Conservation (phyloP, 1,139 yeast species). For the Candida mesenterica region DNA sequence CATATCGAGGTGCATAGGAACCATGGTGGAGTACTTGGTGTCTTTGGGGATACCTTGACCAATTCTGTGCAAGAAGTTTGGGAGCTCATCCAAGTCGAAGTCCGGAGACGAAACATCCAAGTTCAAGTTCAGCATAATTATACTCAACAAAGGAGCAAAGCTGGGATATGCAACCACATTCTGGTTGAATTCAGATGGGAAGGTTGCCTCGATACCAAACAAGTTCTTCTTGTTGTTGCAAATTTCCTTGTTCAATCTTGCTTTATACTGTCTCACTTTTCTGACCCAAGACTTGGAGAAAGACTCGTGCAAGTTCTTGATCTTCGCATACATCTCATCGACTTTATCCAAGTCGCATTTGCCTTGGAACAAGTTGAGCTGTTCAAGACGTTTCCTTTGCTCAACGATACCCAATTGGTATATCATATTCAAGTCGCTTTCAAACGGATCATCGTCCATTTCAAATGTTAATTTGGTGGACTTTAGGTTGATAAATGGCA, state of each 20-base stretch:
- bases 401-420: slow-evolving; percentile 76
- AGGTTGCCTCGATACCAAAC: slow-evolving; percentile 42
- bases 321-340: slow-evolving; percentile 9
- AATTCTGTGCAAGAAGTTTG: slow-evolving; percentile 60
- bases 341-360: slow-evolving; percentile 12
- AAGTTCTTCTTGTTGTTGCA: slow-evolving; percentile 50
- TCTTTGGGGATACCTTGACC: slow-evolving; percentile 85
- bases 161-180: slow-evolving; percentile 57
- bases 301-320: slow-evolving; percentile 13
- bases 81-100: slow-evolving; percentile 51
- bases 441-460: slow-evolving; percentile 87
- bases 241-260: slow-evolving; percentile 45
- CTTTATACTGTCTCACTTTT: slow-evolving; percentile 49
- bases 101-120: slow-evolving; percentile 54
- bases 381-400: slow-evolving; percentile 63
- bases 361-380: slow-evolving; percentile 52
- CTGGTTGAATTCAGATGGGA: slow-evolving; percentile 48
- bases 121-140: slow-evolving; percentile 58
- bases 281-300: slow-evolving; percentile 43
- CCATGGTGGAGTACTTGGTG: slow-evolving; percentile 61
- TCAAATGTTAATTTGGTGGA: slow-evolving; percentile 48
- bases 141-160: slow-evolving; percentile 63
- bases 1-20: slow-evolving; percentile 60
- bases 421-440: slow-evolving; percentile 69
- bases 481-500: slow-evolving; percentile 55